These are phyloP conservation scores for Candida oleophila DNA, from an alignment of 805 yeast species.

Conservation along the genomic window DNA sequence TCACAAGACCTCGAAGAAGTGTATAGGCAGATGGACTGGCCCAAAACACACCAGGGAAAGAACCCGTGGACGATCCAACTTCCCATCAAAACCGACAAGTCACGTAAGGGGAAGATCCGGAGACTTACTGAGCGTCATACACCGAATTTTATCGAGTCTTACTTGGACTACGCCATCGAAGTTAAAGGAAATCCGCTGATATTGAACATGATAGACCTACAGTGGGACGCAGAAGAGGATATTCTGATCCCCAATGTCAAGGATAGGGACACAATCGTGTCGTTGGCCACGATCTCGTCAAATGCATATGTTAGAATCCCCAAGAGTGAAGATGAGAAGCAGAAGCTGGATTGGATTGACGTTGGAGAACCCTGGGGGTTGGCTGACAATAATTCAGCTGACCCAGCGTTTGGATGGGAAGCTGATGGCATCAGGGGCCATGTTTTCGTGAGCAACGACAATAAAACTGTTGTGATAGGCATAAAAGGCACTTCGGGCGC, in stretches of 20 bases:
- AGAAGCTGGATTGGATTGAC: conserved; percentile 82
- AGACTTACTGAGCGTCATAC: conserved; percentile 38
- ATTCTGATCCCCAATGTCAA: conserved; percentile 69
- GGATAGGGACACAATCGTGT: conserved; percentile 69
- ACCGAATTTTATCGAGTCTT: conserved; percentile 68
- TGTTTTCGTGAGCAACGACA: conserved; percentile 63
- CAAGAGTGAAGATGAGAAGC: conserved; percentile 43
- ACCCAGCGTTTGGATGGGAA: conserved; percentile 82
- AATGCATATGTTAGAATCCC: conserved; percentile 88
- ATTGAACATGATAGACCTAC: conserved; percentile 44
- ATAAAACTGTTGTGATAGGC: conserved; percentile 68
- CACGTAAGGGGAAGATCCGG: conserved; percentile 16
- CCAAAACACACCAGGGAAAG: conserved; percentile 22
- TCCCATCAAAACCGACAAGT: conserved; percentile 21
- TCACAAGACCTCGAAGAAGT: conserved; percentile 16
- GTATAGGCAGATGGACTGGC: conserved; percentile 35
- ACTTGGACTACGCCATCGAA: conserved; percentile 54
- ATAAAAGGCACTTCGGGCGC: conserved; percentile 93
- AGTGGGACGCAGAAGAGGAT: conserved; percentile 57
- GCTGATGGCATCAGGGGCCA: conserved; percentile 87
- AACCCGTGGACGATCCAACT: conserved; percentile 42
- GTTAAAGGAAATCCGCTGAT: conserved; percentile 37
- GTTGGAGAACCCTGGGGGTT: conserved; percentile 46
- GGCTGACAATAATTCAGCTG: conserved; percentile 55
- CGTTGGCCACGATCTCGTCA: conserved; percentile 82